phyloP scores from a whole-genome alignment of 768 basidiomycete species.

The Hydnomerulius pinastri region DNA sequence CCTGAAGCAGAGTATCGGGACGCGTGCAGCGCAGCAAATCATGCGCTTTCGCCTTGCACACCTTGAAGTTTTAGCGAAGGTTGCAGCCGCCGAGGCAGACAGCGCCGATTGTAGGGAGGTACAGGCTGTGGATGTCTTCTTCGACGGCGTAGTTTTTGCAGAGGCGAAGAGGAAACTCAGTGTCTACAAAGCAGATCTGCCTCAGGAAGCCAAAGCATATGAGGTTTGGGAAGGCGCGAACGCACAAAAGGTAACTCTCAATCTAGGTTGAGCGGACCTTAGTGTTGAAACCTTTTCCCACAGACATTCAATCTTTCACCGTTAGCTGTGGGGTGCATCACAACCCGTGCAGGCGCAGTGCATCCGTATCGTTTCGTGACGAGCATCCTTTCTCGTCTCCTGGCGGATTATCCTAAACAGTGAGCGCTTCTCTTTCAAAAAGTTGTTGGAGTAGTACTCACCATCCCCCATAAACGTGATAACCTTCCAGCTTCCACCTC shows the following conservation, averaged over 20 bases:
- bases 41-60: constrained; percentile 44
- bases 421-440: constrained; percentile 22
- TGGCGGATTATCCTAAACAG: constrained; percentile 46
- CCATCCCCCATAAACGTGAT: constrained; percentile 3
- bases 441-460: constrained; percentile 4
- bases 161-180: constrained; percentile 46
- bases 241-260: constrained; percentile 36
- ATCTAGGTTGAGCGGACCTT: too few species aligned
- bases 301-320: constrained; percentile 54
- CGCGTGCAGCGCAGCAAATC: constrained; percentile 38
- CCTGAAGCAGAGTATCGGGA: constrained; percentile 41
- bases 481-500: constrained; percentile 35
- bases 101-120: constrained; percentile 33
- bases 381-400: constrained; percentile 52
- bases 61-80: constrained; percentile 28
- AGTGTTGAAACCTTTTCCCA: neutral
- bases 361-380: constrained; percentile 75
- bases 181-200: constrained; percentile 51
- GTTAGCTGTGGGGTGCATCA: constrained; percentile 50
- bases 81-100: constrained; percentile 32
- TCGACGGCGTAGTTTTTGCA: constrained; percentile 30
- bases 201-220: constrained; percentile 41
- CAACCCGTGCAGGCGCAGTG: constrained; percentile 57
- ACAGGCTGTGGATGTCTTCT: constrained; percentile 37
- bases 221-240: constrained; percentile 32